Evolutionary conservation across 1,284 basidiomycete species (phyloP).

Genomic region (Stygiomarasmius scandens): DNA sequence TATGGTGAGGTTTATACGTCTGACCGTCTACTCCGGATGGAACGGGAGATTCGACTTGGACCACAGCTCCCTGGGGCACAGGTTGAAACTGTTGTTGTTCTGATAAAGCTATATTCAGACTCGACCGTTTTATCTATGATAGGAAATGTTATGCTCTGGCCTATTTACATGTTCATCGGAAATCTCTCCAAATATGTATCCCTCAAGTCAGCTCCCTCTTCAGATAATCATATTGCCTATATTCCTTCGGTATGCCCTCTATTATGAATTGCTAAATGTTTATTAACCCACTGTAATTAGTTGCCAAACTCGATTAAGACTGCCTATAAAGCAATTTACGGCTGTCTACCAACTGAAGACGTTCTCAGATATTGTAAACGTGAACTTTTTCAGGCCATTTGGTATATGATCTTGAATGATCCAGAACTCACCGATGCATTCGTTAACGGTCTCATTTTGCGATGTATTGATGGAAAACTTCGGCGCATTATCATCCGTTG

Average conservation of each 20-base stretch:
- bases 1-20: conserved; percentile 26
- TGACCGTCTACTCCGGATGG: conserved; percentile 14
- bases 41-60: conserved; percentile 6
- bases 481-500: conserved; percentile 26
- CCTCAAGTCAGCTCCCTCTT: conserved; percentile 15
- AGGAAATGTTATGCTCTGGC: conserved; percentile 29
- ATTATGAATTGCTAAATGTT: not conserved
- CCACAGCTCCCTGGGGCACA: not conserved
- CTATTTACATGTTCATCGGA: conserved; percentile 29
- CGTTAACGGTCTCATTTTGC: conserved; percentile 29
- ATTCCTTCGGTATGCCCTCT: conserved; percentile 2
- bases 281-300: conserved; percentile 5
- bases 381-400: conserved; percentile 35
- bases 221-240: conserved; percentile 22
- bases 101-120: conserved; percentile 17
- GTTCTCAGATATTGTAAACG: conserved; percentile 28
- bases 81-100: not conserved
- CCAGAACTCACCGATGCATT: conserved; percentile 31
- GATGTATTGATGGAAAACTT: conserved; percentile 28
- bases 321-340: conserved; percentile 18
- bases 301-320: conserved; percentile 26
- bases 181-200: conserved; percentile 29
- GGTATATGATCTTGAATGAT: conserved; percentile 28
- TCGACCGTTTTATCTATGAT: conserved; percentile 31
- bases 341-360: conserved; percentile 13